These are phyloP conservation scores for Saccharum spontaneum DNA, from an alignment of 176 grass and related monocot species.

Conservation along the genomic window DNA sequence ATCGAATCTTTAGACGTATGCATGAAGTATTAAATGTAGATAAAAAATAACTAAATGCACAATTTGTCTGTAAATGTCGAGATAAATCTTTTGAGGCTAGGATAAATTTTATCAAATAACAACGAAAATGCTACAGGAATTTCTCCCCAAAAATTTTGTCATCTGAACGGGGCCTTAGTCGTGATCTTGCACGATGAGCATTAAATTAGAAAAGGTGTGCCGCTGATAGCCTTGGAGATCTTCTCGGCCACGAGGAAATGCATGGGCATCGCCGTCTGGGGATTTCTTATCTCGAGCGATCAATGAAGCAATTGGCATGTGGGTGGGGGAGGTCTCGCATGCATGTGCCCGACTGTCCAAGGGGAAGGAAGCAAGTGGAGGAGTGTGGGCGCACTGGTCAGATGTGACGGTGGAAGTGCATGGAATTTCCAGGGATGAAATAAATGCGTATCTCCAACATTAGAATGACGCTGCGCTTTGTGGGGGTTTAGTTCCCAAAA, in stretches of 20 bases:
- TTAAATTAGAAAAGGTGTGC: conserved; percentile 19
- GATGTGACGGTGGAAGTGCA: background rate
- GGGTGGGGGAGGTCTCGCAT: background rate
- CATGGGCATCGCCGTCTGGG: background rate
- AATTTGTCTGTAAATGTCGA: too few relatives aligned
- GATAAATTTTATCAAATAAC: too few relatives aligned
- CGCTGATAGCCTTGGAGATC: conserved; percentile 26
- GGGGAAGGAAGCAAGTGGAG: background rate
- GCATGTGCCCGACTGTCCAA: background rate
- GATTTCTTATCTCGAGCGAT: conserved; percentile 6
- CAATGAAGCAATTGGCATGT: conserved; percentile 24
- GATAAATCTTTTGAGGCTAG: too few relatives aligned
- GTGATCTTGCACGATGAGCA: background rate
- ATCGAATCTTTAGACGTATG: too few relatives aligned
- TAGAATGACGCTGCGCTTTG: background rate
- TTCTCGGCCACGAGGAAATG: conserved; percentile 12
- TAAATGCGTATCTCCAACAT: background rate
- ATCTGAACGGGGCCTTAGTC: too few relatives aligned
- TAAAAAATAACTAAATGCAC: too few relatives aligned
- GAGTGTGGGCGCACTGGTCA: background rate
- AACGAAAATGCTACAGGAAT: too few relatives aligned
- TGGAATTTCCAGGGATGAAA: conserved; percentile 14
- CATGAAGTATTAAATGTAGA: too few relatives aligned
- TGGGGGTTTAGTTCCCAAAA: too few relatives aligned
- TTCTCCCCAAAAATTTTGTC: too few relatives aligned